These are phyloP conservation scores for Scheffersomyces segobiensis DNA, from an alignment of 1,139 yeast species.

Conservation along the genomic window DNA sequence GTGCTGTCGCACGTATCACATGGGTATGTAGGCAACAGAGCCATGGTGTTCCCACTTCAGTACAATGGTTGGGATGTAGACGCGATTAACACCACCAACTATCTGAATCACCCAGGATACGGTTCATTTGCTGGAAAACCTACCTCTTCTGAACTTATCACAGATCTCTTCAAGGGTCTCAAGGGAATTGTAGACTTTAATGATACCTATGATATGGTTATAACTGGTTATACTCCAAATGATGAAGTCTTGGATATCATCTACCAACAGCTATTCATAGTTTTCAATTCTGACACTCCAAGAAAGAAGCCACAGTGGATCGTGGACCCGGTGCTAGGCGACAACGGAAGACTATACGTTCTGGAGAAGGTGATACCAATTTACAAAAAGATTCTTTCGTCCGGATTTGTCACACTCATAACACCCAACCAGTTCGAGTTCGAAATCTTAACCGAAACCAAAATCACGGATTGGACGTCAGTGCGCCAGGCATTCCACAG, in stretches of 20 bases:
- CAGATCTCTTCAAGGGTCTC: slow-evolving; percentile 25
- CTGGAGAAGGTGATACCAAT: slow-evolving; percentile 33
- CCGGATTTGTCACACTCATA: slow-evolving; percentile 31
- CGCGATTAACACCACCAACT: slow-evolving; percentile 74
- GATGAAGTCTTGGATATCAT: slow-evolving; percentile 52
- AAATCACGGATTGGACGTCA: slow-evolving; percentile 21
- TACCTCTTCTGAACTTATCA: slow-evolving; percentile 18
- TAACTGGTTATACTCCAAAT: slow-evolving; percentile 75
- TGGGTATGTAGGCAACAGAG: slow-evolving; percentile 42
- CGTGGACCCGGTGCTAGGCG: slow-evolving; percentile 44
- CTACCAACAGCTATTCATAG: slow-evolving; percentile 36
- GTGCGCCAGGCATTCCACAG: slow-evolving; percentile 20
- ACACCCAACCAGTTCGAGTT: slow-evolving; percentile 47
- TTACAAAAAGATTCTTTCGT: slow-evolving; percentile 23
- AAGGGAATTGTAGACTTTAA: slow-evolving; percentile 22
- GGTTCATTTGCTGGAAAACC: slow-evolving; percentile 41
- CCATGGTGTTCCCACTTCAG: slow-evolving; percentile 72
- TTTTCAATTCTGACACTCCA: slow-evolving; percentile 12
- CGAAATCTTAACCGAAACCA: slow-evolving; percentile 29
- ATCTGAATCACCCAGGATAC: slow-evolving; percentile 83
- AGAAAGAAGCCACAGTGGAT: slow-evolving; percentile 28
- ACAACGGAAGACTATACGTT: slow-evolving; percentile 39
- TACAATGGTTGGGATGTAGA: slow-evolving; percentile 84
- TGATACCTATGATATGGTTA: slow-evolving; percentile 54
- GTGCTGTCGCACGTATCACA: slow-evolving; percentile 84